Evolutionary conservation across 1,139 yeast species (phyloP).

Genomic region (Taphrina communis): DNA sequence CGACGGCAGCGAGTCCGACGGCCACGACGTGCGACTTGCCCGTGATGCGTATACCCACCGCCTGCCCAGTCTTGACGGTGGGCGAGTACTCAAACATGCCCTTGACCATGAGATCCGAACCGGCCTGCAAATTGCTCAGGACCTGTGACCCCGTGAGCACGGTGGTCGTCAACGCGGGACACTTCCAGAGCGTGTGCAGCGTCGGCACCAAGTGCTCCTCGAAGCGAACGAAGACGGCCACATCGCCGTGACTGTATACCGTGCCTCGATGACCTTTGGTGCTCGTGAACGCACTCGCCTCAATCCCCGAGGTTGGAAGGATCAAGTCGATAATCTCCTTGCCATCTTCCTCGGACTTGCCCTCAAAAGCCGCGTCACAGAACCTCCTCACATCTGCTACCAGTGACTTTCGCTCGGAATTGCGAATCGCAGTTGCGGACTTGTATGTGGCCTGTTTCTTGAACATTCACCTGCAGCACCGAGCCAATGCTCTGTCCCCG

Average conservation of each 20-base stretch:
- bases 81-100: conserved; percentile 31
- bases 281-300: conserved; percentile 9
- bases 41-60: conserved; percentile 19
- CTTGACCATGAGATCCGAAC: conserved; percentile 35
- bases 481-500: too few species aligned
- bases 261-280: conserved; percentile 26
- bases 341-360: conserved; percentile 16
- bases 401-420: conserved; percentile 25
- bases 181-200: conserved; percentile 22
- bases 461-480: conserved; percentile 13
- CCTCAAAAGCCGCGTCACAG: conserved; percentile 12
- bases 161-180: conserved; percentile 12
- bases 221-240: conserved; percentile 20
- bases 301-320: conserved; percentile 27
- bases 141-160: conserved; percentile 31
- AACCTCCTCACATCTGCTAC: conserved; percentile 9
- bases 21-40: conserved; percentile 21
- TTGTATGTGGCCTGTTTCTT: conserved; percentile 29
- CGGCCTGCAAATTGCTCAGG: conserved; percentile 21
- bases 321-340: conserved; percentile 19
- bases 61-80: conserved; percentile 25
- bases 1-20: conserved; percentile 27
- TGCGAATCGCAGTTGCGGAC: conserved; percentile 31
- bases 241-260: conserved; percentile 9
- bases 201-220: conserved; percentile 23